Evolutionary conservation across 768 basidiomycete genomes (phyloP).

Genomic region (Lactifluus volemus): DNA sequence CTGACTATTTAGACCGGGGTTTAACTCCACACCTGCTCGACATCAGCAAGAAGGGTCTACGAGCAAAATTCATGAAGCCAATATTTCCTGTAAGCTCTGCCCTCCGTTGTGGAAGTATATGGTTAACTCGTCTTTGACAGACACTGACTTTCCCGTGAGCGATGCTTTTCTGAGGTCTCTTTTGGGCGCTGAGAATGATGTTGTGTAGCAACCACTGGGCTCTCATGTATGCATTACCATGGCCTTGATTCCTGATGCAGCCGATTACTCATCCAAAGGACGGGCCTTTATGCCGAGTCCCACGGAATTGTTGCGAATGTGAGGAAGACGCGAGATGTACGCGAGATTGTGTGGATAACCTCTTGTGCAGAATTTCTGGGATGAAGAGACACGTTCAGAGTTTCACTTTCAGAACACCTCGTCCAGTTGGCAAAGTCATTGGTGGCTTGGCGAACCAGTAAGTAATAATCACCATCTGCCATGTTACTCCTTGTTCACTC

Average conservation of each 20-base stretch:
- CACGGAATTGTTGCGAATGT: constrained; percentile 91
- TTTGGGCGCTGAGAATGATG: neutral
- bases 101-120: neutral
- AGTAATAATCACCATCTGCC: neutral
- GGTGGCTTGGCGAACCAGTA: constrained; percentile 92
- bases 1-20: constrained; percentile 81
- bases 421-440: constrained; percentile 55
- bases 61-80: constrained; percentile 83
- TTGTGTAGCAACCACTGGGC: constrained; percentile 76
- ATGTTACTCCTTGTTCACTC: neutral
- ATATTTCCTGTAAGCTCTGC: constrained; percentile 63
- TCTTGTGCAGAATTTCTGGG: constrained; percentile 69
- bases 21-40: constrained; percentile 76
- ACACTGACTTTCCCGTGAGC: constrained; percentile 87
- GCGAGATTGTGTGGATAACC: neutral
- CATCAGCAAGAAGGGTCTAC: constrained; percentile 74
- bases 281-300: constrained; percentile 81
- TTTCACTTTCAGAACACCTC: constrained; percentile 65
- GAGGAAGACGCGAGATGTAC: constrained; percentile 19
- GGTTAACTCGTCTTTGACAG: constrained; percentile 30
- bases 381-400: constrained; percentile 49
- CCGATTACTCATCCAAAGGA: constrained; percentile 39
- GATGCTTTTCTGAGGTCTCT: neutral
- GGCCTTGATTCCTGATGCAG: neutral
- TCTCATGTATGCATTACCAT: constrained; percentile 48